These are phyloP conservation scores for Colletotrichum siamense DNA, from an alignment of 2,329 filamentous ascomycete genomes.

Conservation along the genomic window DNA sequence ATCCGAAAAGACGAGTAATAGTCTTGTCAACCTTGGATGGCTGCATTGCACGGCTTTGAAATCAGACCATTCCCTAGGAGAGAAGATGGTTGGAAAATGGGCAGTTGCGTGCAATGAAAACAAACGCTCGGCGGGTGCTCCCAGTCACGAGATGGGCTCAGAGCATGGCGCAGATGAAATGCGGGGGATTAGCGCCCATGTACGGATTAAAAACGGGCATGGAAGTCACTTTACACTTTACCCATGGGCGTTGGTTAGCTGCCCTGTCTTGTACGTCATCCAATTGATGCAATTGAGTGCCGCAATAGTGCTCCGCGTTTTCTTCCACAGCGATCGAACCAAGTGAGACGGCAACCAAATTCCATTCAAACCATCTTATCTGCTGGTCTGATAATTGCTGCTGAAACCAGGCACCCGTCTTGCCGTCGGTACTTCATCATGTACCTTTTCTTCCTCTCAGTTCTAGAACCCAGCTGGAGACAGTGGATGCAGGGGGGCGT, in stretches of 20 bases:
- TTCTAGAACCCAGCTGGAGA: conserved; percentile 19
- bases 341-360: neutral
- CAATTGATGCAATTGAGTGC: neutral
- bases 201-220: neutral
- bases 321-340: neutral
- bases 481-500: neutral
- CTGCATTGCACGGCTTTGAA: neutral
- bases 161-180: neutral
- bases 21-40: neutral
- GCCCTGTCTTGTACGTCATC: conserved; percentile 17
- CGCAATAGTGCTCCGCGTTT: neutral
- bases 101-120: neutral
- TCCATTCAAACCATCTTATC: neutral
- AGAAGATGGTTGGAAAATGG: neutral
- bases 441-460: conserved; percentile 21
- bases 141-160: neutral
- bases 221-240: neutral
- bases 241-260: neutral
- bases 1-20: neutral
- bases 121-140: neutral
- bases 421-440: neutral
- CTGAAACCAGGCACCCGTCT: neutral
- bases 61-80: neutral
- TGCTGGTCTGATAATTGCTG: neutral
- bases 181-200: conserved; percentile 1